These are phyloP conservation scores for Porcisia deanei DNA, from an alignment of 208 protist species.

Conservation along the genomic window DNA sequence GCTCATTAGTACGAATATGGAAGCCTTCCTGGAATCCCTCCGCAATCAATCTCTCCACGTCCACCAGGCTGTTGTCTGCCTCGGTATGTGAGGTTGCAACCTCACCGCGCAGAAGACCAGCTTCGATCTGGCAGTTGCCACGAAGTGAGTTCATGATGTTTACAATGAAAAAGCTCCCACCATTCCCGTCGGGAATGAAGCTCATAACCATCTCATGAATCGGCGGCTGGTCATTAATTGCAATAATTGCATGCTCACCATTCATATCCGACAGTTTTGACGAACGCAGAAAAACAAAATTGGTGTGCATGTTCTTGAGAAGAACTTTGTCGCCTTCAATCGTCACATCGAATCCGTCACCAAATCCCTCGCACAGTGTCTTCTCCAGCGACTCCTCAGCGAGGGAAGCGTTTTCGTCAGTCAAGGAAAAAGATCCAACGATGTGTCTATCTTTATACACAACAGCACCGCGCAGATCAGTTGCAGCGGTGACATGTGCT, in stretches of 20 bases:
- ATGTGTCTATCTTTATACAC: constrained; percentile 35
- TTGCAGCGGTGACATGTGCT: constrained; percentile 39
- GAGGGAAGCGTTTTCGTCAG: constrained; percentile 37
- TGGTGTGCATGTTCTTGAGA: constrained; percentile 50
- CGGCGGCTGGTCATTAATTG: constrained; percentile 52
- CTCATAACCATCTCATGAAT: constrained; percentile 44
- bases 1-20: constrained; percentile 36
- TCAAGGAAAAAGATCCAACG: constrained; percentile 41
- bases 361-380: constrained; percentile 44
- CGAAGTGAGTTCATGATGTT: constrained; percentile 60
- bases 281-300: constrained; percentile 43
- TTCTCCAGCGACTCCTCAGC: constrained; percentile 57
- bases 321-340: constrained; percentile 41
- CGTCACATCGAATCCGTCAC: constrained; percentile 44
- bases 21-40: constrained; percentile 45
- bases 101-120: constrained; percentile 41
- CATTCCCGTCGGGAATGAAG: constrained; percentile 42
- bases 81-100: constrained; percentile 51
- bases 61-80: constrained; percentile 30
- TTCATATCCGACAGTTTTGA: constrained; percentile 42
- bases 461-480: constrained; percentile 48
- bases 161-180: constrained; percentile 46
- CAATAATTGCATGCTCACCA: constrained; percentile 63
- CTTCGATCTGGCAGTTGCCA: constrained; percentile 53
- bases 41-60: constrained; percentile 47